Evolutionary conservation across 202 grass and related monocot genomes (phyloP).

Genomic region (Miscanthus sacchariflorus): DNA sequence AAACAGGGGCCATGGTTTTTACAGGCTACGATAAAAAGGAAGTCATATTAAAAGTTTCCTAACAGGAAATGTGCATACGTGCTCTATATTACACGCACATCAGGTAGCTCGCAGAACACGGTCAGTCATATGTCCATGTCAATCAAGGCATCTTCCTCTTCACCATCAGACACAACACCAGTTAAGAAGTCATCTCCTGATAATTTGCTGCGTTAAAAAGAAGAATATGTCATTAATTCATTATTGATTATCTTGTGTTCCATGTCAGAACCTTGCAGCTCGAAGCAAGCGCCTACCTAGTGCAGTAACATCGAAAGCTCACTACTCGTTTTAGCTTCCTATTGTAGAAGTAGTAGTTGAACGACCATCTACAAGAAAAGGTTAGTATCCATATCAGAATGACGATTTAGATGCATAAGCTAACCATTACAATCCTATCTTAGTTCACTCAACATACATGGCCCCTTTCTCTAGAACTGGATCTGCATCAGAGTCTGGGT

Average conservation of each 20-base stretch:
- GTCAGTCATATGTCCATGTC: conserved; percentile 93
- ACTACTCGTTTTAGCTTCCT: conserved; percentile 92
- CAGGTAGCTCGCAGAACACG: background rate
- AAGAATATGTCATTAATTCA: conserved; percentile 21
- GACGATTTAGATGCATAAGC: conserved; percentile 5
- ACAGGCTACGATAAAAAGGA: background rate
- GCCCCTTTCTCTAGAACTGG: conserved; percentile 87
- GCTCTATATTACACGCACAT: conserved; percentile 52
- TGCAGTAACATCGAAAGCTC: conserved; percentile 88
- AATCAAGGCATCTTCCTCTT: conserved; percentile 83
- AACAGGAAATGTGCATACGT: conserved; percentile 16
- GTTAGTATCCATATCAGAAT: conserved; percentile 38
- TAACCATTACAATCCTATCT: background rate
- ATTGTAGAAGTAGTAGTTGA: conserved; percentile 96
- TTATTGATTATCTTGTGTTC: background rate
- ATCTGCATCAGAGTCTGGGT: conserved; percentile 84
- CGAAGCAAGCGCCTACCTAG: conserved; percentile 58
- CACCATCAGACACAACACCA: conserved; percentile 51
- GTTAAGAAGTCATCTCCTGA: conserved; percentile 65
- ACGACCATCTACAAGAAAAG: conserved; percentile 76
- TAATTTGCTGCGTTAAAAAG: conserved; percentile 64
- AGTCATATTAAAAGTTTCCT: conserved; percentile 19
- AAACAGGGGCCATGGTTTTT: background rate
- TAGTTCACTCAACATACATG: conserved; percentile 65
- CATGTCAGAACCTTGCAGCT: background rate